Evolutionary conservation across 2,329 filamentous ascomycete species (phyloP).

Genomic region (Trichoderma gracile): DNA sequence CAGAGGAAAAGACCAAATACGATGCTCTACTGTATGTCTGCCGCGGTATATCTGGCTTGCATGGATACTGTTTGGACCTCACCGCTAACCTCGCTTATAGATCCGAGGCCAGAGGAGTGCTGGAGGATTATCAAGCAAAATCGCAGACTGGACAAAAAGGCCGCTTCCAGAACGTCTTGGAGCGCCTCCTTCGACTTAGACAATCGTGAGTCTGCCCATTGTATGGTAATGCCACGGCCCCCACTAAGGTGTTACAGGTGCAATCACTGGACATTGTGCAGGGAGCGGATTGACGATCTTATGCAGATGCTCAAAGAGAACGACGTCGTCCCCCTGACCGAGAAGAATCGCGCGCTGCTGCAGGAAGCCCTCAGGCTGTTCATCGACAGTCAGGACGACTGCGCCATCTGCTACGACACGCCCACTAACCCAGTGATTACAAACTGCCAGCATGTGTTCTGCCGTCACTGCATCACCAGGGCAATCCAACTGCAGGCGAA

Average conservation of each 20-base stretch:
- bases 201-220: slow-evolving; percentile 56
- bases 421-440: slow-evolving; percentile 78
- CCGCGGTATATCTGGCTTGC: slow-evolving; percentile 24
- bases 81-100: slow-evolving; percentile 40
- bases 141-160: slow-evolving; percentile 48
- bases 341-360: slow-evolving; percentile 69
- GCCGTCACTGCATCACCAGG: slow-evolving; percentile 69
- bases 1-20: slow-evolving; percentile 76
- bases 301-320: slow-evolving; percentile 68
- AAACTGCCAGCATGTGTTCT: slow-evolving; percentile 80
- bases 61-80: accelerated
- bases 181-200: slow-evolving; percentile 77
- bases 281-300: slow-evolving; percentile 71
- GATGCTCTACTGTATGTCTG: slow-evolving; percentile 63
- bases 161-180: slow-evolving; percentile 73
- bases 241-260: slow-evolving; percentile 49
- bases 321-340: slow-evolving; percentile 67
- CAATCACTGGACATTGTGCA: slow-evolving; percentile 84
- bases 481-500: slow-evolving; percentile 74
- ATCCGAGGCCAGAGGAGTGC: slow-evolving; percentile 70
- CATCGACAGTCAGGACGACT: slow-evolving; percentile 80
- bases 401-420: slow-evolving; percentile 75
- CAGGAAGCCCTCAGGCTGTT: slow-evolving; percentile 74
- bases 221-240: neutral
- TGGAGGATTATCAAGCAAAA: slow-evolving; percentile 59